phyloP scores from a whole-genome alignment of 2,329 filamentous ascomycete genomes.

The Metarhizium rileyi region DNA sequence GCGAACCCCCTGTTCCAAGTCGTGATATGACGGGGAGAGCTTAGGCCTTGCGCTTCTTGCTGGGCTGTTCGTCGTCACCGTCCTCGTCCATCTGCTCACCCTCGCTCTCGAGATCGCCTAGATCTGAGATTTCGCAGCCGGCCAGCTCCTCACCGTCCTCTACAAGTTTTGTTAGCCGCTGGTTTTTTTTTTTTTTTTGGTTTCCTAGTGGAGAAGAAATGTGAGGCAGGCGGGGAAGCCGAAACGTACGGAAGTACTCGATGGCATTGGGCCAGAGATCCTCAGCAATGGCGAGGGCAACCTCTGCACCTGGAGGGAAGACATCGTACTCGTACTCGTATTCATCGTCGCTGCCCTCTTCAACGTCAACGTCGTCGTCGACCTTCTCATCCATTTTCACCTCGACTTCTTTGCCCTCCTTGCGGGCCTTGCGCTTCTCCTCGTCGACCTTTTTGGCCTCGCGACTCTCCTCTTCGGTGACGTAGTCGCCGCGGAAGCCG shows the following conservation, averaged over 20 bases:
- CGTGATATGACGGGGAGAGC: neutral
- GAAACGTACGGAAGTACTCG: constrained; percentile 75
- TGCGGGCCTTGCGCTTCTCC: constrained; percentile 41
- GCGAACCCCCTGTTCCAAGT: no score
- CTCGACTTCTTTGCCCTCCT: constrained; percentile 41
- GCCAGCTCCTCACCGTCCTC: constrained; percentile 54
- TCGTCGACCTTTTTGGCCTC: constrained; percentile 50
- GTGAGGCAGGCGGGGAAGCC: neutral
- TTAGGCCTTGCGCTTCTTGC: constrained; percentile 36
- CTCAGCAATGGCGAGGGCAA: constrained; percentile 73
- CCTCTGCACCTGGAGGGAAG: constrained; percentile 76
- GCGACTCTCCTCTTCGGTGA: constrained; percentile 63
- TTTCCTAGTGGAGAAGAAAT: neutral
- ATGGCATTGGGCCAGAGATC: constrained; percentile 84
- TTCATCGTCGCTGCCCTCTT: constrained; percentile 50
- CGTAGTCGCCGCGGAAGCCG: constrained; percentile 60
- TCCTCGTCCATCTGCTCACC: constrained; percentile 45
- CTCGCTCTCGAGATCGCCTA: constrained; percentile 13
- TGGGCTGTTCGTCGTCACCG: constrained; percentile 32
- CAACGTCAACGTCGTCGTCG: constrained; percentile 46
- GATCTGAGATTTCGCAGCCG: constrained; percentile 58
- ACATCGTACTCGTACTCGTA: constrained; percentile 67
- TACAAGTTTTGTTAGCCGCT: constrained; percentile 25
- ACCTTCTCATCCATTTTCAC: constrained; percentile 50
- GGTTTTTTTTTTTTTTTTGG: neutral